Evolutionary conservation across 78 protist species (phyloP), one percentile per base, ranked within the genome.

Genomic region (Planoprotostelium fungivorum): DNA sequence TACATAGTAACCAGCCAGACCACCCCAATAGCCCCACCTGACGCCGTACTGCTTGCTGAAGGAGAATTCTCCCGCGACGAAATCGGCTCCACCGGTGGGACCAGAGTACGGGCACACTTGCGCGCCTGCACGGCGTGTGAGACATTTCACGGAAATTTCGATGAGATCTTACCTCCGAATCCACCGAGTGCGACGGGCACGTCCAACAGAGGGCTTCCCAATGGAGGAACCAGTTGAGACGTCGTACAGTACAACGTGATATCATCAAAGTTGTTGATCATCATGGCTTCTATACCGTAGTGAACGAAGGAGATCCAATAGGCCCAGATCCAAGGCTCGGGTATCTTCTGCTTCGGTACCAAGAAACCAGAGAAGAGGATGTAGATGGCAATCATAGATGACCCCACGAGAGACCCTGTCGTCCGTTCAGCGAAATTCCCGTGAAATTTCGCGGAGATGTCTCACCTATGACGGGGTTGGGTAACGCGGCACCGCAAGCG

Each of bases 281-380:
- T 28, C 36, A 93, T 28, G 28, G 93, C 95, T 86, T 93, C 95
- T 35, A 90, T 88, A 0, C 39, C 89, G 84, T 93, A 93, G 34
- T 93, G 92, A 38, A 86, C 37, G 1, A 91, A 91, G 34, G 95
- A 89, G 29, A 89, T 89, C 95, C 95, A 93, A 31, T 93, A 93
- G 0, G 83, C 16, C 92, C 92, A 93, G 0, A 83, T 34, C 91
- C 91, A 93, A 73, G 88, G 89, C 36, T 38, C 29, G 86, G 94
- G 94, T 38, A 91, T 91, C 37, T 84, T n/a, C 31, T 36, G 63
- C 0, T 38, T 9, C 25, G 51, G 34, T 28, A 38, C 38, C 37
- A 91, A 73, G 86, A 38, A 91, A 5, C 94, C 94, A 37, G 89
- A 36, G 38, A 88, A 88, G 36, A 91, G 34, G 29, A 91, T 1